Conservation (phyloP, 2,329 filamentous ascomycete species). For the Aspergillus costaricaensis region DNA sequence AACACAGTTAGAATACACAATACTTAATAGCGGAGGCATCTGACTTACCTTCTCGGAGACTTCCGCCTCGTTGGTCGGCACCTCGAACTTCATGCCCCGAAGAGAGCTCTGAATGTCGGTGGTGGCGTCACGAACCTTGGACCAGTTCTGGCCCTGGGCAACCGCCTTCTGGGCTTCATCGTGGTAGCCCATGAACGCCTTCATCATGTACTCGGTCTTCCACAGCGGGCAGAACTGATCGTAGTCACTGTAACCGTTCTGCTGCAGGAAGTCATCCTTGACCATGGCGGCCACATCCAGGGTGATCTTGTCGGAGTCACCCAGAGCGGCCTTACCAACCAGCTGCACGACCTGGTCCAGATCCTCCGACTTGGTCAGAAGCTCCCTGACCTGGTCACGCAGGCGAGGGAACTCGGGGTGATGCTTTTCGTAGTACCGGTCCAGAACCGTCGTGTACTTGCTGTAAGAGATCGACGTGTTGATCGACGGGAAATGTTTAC, state of each 20-base stretch:
- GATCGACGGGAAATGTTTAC: constrained; percentile 98
- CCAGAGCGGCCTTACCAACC: constrained; percentile 94
- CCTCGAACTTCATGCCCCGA: constrained; percentile 94
- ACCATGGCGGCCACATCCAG: constrained; percentile 86
- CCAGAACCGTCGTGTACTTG: constrained; percentile 88
- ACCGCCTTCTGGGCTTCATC: constrained; percentile 97
- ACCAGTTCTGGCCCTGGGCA: constrained; percentile 86
- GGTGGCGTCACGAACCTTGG: constrained; percentile 88
- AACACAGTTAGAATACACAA: constrained; percentile 41
- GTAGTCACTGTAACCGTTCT: constrained; percentile 98
- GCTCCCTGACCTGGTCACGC: constrained; percentile 88
- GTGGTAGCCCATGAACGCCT: constrained; percentile 96
- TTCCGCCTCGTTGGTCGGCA: constrained; percentile 78
- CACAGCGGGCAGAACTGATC: constrained; percentile 99
- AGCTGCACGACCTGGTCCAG: constrained; percentile 98
- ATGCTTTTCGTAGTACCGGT: constrained; percentile 92
- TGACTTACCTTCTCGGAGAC: constrained; percentile 76
- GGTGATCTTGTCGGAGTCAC: constrained; percentile 97
- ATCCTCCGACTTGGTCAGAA: constrained; percentile 93
- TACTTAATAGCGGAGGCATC: not conserved
- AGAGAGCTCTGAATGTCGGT: constrained; percentile 81
- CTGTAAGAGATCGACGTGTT: constrained; percentile 94
- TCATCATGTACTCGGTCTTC: constrained; percentile 99
- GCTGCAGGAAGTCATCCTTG: constrained; percentile 98
- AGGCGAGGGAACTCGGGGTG: constrained; percentile 92